Percentiles rank a stretch among this genome's conserved stretches.
phyloP scores from a whole-genome alignment of 257 asterid genomes.

The Petunia secreta region DNA sequence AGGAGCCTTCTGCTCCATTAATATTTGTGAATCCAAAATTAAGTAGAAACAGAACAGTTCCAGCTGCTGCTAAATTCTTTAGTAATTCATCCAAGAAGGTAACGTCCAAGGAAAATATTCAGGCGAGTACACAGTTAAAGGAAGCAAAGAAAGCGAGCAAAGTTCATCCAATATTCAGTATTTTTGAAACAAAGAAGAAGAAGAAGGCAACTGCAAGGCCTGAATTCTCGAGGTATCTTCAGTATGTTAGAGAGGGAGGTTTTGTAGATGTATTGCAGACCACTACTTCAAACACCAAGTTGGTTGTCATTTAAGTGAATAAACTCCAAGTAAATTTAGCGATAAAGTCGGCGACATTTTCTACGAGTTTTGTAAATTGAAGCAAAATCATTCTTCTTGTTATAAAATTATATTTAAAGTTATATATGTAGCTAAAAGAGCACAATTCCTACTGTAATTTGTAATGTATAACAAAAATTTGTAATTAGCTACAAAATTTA shows the following conservation, averaged over 20 bases:
- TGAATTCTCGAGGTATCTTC: constrained; percentile 26
- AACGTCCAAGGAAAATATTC: not conserved
- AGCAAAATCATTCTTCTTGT: no score
- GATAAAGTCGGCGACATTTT: no score
- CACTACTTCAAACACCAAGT: not conserved
- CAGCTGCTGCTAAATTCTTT: constrained; percentile 37
- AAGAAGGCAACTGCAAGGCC: constrained; percentile 32
- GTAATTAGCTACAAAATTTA: no score
- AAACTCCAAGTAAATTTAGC: no score
- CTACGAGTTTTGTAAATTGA: no score
- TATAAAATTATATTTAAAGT: no score
- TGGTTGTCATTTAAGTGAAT: not conserved
- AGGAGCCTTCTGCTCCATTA: constrained; percentile 17
- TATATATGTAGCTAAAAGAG: no score
- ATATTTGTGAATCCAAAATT: constrained; percentile 34
- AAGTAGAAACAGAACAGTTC: constrained; percentile 51
- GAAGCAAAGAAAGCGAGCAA: constrained; percentile 55
- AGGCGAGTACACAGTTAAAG: constrained; percentile 22
- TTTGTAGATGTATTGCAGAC: constrained; percentile 16
- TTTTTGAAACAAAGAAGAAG: constrained; percentile 41
- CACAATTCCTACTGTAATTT: no score
- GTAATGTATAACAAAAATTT: no score
- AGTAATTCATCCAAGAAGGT: constrained; percentile 6
- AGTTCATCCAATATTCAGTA: constrained; percentile 57
- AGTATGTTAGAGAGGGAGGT: constrained; percentile 30